Conservation (phyloP, 192 early-diverging fungal species). For the Coemansia sp. region DNA sequence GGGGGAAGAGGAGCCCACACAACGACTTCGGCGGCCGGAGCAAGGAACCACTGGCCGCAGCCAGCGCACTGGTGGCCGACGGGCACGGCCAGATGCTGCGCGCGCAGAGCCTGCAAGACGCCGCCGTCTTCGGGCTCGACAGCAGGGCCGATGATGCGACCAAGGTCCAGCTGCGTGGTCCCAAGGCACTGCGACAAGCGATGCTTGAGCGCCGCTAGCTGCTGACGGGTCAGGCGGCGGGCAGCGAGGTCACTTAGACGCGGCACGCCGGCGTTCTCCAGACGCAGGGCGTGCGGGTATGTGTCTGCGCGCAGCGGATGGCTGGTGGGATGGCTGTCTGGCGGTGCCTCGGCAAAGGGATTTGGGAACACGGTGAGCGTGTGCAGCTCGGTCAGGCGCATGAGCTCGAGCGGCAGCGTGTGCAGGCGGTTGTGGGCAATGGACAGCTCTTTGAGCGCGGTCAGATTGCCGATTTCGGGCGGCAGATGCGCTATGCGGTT, state of each 20-base stretch:
- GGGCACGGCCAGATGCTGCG: slow-evolving; percentile 33
- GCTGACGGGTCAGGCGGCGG: slow-evolving; percentile 23
- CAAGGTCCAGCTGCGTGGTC: slow-evolving; percentile 18
- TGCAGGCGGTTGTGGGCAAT: slow-evolving; percentile 41
- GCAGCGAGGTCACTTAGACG: slow-evolving; percentile 45
- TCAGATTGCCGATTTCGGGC: slow-evolving; percentile 47
- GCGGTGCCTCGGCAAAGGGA: slow-evolving; percentile 25
- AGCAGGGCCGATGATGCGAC: slow-evolving; percentile 32
- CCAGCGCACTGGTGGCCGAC: slow-evolving; percentile 33
- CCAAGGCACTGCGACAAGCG: slow-evolving; percentile 29
- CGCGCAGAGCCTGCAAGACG: slow-evolving; percentile 23
- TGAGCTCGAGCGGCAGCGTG: slow-evolving; percentile 40
- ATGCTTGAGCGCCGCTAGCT: slow-evolving; percentile 30
- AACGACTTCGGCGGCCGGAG: slow-evolving; percentile 26
- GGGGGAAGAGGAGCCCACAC: slow-evolving; percentile 35
- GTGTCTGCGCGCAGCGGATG: slow-evolving; percentile 6
- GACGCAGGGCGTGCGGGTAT: slow-evolving; percentile 16
- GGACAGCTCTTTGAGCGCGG: slow-evolving; percentile 49
- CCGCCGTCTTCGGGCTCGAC: slow-evolving; percentile 15
- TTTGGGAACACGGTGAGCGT: slow-evolving; percentile 42
- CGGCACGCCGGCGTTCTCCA: slow-evolving; percentile 21
- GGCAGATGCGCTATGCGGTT: slow-evolving; percentile 46
- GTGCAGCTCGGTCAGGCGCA: slow-evolving; percentile 23
- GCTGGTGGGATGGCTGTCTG: neutral
- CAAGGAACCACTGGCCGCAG: slow-evolving; percentile 36